phyloP scores from a whole-genome alignment of 352 stramenopile genomes.

The Phytophthora palmivora region DNA sequence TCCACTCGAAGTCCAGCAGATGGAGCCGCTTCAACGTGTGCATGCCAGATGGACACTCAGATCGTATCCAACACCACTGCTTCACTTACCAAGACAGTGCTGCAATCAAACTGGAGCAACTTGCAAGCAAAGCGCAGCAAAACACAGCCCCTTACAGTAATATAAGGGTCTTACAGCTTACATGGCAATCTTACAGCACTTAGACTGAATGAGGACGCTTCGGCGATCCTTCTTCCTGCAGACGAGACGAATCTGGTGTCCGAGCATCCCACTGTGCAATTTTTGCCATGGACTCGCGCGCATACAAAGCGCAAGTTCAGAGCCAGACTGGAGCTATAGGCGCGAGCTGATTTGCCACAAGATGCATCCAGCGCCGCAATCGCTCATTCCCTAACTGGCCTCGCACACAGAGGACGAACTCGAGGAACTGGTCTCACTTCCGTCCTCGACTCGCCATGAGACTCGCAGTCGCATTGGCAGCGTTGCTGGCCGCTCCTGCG shows the following conservation, averaged over 20 bases:
- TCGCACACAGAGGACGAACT: constrained; percentile 17
- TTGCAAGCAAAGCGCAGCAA: background rate
- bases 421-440: background rate
- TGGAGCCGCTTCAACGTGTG: constrained; percentile 26
- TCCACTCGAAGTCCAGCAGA: constrained; percentile 25
- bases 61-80: background rate
- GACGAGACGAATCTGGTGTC: constrained; percentile 24
- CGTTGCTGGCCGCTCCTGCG: constrained; percentile 14
- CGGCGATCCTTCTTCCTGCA: constrained; percentile 18
- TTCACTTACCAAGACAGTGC: too few species aligned
- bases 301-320: constrained; percentile 13
- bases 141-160: too few species aligned
- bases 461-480: constrained; percentile 16
- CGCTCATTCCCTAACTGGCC: constrained; percentile 37
- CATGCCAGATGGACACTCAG: constrained; percentile 12
- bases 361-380: constrained; percentile 3
- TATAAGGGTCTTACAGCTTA: too few species aligned
- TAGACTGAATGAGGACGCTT: constrained; percentile 9
- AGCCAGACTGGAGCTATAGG: constrained; percentile 1
- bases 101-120: too few species aligned
- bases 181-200: background rate
- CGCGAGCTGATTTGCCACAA: constrained; percentile 18
- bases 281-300: constrained; percentile 19
- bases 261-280: constrained; percentile 15
- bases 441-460: constrained; percentile 25